Conservation (phyloP, 208 protist species). For the Acanthamoeba healyi region DNA sequence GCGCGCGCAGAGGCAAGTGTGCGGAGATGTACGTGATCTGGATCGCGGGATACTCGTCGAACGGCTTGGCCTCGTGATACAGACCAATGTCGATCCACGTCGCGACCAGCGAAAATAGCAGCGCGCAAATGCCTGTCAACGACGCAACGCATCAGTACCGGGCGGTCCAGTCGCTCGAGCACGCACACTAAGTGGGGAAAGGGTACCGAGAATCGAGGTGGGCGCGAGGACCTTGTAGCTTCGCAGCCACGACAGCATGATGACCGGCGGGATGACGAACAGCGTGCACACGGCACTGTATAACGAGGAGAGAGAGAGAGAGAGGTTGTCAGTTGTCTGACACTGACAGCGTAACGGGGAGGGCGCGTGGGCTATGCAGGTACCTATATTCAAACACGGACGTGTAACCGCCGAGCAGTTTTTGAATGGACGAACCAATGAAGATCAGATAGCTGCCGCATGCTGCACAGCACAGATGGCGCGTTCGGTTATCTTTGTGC, state of each 20-base stretch:
- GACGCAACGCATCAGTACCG: neutral
- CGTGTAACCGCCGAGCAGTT: neutral
- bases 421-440: conserved; percentile 30
- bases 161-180: too few relatives aligned
- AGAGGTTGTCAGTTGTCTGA: neutral
- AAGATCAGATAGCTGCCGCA: conserved; percentile 64
- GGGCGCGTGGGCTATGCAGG: too few relatives aligned
- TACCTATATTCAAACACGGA: conserved; percentile 38
- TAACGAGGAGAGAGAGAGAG: too few relatives aligned
- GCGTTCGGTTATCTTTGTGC: neutral
- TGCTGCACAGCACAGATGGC: neutral
- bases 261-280: conserved; percentile 28
- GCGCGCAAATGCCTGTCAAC: neutral
- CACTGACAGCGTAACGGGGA: neutral
- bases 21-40: conserved; percentile 7
- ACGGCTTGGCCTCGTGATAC: conserved; percentile 39
- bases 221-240: conserved; percentile 15
- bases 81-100: conserved; percentile 9
- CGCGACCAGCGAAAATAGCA: conserved; percentile 36
- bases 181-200: too few relatives aligned
- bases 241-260: conserved; percentile 48
- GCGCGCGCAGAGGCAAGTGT: neutral
- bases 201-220: conserved; percentile 23
- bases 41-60: neutral
- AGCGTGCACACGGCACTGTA: conserved; percentile 23